Percentiles rank a stretch among this genome's conserved stretches.
These are phyloP conservation scores for Acanthamoeba healyi DNA, from an alignment of 208 protist species.

Conservation along the genomic window DNA sequence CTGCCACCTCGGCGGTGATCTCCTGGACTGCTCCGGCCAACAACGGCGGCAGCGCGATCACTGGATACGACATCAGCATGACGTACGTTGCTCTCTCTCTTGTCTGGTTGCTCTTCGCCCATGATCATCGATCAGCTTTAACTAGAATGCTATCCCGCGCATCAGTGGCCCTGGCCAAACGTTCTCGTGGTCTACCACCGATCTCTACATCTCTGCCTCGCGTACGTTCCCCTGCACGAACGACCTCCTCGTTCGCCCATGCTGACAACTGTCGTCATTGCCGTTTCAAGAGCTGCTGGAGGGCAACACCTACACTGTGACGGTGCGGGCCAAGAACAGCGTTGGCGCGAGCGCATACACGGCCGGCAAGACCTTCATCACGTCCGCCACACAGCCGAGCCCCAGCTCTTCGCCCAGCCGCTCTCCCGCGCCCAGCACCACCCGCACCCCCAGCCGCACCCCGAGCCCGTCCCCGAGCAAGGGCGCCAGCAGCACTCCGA, in stretches of 20 bases:
- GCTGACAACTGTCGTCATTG: not conserved
- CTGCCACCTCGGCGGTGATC: not conserved
- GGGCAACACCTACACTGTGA: not conserved
- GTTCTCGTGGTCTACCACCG: not conserved
- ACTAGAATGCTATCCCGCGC: too few species aligned
- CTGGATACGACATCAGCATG: not conserved
- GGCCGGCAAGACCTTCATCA: slow-evolving; percentile 9
- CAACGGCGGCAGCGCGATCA: not conserved
- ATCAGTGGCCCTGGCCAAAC: not conserved
- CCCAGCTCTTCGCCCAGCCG: not conserved
- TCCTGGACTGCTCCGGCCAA: slow-evolving; percentile 11
- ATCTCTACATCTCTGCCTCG: not conserved
- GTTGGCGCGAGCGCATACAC: not conserved
- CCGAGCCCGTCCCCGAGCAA: not conserved
- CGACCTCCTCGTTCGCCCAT: not conserved
- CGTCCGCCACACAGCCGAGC: not conserved
- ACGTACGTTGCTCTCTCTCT: not conserved
- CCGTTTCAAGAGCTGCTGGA: not conserved
- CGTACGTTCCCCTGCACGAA: not conserved
- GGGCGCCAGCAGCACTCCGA: not conserved
- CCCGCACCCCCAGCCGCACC: not conserved
- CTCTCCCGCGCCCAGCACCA: not conserved
- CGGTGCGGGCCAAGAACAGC: not conserved
- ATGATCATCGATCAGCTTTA: too few species aligned
- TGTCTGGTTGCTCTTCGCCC: not conserved